A percentile compares a stretch with the other conserved stretches of the same genome.
Conservation (phyloP, 768 basidiomycete genomes). For the Calocera viscosa region DNA sequence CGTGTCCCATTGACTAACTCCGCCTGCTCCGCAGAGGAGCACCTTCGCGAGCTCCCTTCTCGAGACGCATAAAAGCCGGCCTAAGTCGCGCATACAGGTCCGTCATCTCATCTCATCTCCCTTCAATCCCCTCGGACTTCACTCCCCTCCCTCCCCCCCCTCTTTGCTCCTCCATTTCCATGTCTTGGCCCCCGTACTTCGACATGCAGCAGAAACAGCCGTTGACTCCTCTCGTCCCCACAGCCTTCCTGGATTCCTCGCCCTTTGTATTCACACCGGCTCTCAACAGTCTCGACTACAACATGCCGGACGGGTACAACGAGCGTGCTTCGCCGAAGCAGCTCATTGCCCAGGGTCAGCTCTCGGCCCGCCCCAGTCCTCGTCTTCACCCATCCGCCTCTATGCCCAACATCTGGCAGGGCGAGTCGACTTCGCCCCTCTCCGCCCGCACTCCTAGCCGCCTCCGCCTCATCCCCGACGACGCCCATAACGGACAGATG, state of each 20-base stretch:
- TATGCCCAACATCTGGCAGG: neutral
- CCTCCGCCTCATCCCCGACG: neutral
- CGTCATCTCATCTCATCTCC: neutral
- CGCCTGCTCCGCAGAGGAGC: neutral
- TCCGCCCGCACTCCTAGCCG: neutral
- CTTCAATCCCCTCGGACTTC: neutral
- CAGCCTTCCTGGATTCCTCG: neutral
- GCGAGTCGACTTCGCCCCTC: neutral
- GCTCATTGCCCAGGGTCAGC: neutral
- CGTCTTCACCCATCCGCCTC: constrained; percentile 5
- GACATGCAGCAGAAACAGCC: neutral
- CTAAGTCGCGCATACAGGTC: neutral
- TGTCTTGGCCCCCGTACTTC: neutral
- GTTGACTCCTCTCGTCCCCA: neutral
- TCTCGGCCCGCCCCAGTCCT: neutral
- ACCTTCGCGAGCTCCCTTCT: neutral
- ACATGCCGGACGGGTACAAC: neutral
- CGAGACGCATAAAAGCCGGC: neutral
- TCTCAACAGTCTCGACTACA: neutral
- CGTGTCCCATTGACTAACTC: neutral
- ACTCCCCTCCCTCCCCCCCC: neutral
- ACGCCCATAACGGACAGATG: neutral
- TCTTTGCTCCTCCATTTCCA: neutral
- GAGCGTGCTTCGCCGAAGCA: neutral
- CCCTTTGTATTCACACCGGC: neutral